These are phyloP conservation scores for Pythium pyrilobum DNA, from an alignment of 352 stramenopile species.

Conservation along the genomic window DNA sequence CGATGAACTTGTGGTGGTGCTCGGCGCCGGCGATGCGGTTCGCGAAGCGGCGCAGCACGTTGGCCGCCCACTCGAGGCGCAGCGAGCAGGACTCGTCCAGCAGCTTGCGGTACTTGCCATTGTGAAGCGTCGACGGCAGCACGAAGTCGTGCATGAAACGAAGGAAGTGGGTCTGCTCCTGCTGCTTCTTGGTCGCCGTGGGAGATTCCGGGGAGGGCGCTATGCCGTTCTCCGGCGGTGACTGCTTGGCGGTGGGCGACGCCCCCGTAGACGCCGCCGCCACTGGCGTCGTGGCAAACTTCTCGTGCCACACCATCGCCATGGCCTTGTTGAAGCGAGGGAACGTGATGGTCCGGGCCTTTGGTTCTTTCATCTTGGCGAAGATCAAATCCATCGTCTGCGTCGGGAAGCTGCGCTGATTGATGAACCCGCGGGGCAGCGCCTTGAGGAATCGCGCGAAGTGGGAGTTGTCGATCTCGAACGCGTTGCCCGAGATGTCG, in stretches of 20 bases:
- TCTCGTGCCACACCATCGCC: conserved; percentile 50
- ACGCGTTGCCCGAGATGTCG: conserved; percentile 31
- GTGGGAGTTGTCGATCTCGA: conserved; percentile 63
- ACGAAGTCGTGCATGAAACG: conserved; percentile 66
- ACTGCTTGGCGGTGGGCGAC: not conserved
- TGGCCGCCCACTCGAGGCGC: conserved; percentile 44
- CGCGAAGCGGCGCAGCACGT: conserved; percentile 40
- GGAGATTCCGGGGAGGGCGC: not conserved
- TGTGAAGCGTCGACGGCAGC: conserved; percentile 47
- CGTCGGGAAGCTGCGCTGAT: conserved; percentile 47
- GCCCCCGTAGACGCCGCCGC: not conserved
- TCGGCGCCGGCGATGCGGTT: conserved; percentile 28
- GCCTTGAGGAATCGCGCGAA: conserved; percentile 62
- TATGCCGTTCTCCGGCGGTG: not conserved
- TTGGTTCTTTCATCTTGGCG: conserved; percentile 71
- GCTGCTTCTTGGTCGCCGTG: conserved; percentile 4
- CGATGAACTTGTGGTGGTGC: conserved; percentile 40
- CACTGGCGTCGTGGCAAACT: conserved; percentile 25
- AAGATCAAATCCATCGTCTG: conserved; percentile 64
- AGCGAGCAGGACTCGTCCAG: conserved; percentile 31
- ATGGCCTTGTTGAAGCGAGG: conserved; percentile 58
- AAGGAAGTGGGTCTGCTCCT: conserved; percentile 34
- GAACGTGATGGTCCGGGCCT: conserved; percentile 55
- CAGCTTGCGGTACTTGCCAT: conserved; percentile 49
- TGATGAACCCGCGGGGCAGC: conserved; percentile 50